Conservation (phyloP, 345 rosid species). For the Arabis hirsuta region DNA sequence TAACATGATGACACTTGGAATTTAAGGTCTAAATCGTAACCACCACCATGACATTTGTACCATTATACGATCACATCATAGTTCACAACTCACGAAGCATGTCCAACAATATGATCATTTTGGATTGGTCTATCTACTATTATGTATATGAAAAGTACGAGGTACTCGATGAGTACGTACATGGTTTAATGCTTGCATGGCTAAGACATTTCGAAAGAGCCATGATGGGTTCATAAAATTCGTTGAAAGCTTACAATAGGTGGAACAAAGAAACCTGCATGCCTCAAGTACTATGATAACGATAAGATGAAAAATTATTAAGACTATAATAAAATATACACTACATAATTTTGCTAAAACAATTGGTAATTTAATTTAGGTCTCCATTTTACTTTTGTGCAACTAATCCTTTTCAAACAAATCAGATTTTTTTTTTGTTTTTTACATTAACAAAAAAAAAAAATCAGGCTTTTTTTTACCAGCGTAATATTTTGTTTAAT, state of each 20-base stretch:
- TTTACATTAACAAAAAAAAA: too few species aligned
- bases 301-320: constrained; percentile 4
- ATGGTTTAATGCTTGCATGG: constrained; percentile 25
- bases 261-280: constrained; percentile 22
- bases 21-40: neutral
- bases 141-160: constrained; percentile 28
- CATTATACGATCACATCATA: constrained; percentile 22
- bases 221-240: constrained; percentile 31
- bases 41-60: constrained; percentile 28
- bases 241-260: constrained; percentile 18
- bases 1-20: neutral
- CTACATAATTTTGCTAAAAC: neutral
- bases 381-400: neutral
- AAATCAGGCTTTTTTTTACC: neutral
- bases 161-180: constrained; percentile 33
- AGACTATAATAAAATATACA: neutral
- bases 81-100: neutral
- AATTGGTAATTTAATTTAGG: neutral
- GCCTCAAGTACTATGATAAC: constrained; percentile 28
- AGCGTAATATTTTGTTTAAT: neutral
- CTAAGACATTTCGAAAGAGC: constrained; percentile 25
- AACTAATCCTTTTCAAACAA: constrained; percentile 5
- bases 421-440: neutral
- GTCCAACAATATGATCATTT: constrained; percentile 12
- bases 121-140: constrained; percentile 24